phyloP scores from a whole-genome alignment of 164 flowering plant genomes.

The Tetrastigma voinierianum region DNA sequence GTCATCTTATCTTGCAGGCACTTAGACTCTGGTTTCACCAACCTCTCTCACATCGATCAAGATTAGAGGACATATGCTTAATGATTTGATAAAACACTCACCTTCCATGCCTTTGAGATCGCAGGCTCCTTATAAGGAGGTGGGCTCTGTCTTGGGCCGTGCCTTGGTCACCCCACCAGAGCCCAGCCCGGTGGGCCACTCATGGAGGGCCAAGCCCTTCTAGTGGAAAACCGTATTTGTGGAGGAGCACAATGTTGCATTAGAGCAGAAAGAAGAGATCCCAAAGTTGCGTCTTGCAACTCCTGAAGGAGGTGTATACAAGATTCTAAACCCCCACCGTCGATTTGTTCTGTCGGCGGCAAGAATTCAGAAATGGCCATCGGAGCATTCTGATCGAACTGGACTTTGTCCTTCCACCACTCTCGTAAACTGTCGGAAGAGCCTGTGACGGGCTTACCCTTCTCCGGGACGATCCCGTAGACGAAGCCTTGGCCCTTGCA shows the following conservation, averaged over 20 bases:
- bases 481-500: slow-evolving; percentile 40
- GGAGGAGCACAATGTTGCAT: slow-evolving; percentile 48
- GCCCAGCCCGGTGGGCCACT: slow-evolving; percentile 43
- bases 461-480: slow-evolving; percentile 37
- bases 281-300: slow-evolving; percentile 39
- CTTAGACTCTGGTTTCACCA: slow-evolving; percentile 20
- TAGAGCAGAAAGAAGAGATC: slow-evolving; percentile 40
- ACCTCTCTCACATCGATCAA: slow-evolving; percentile 17
- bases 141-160: slow-evolving; percentile 21
- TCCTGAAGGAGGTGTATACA: slow-evolving; percentile 27
- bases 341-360: not conserved
- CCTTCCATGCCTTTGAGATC: slow-evolving; percentile 44
- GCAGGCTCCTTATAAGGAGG: slow-evolving; percentile 47
- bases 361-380: slow-evolving; percentile 21
- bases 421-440: slow-evolving; percentile 34
- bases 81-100: slow-evolving; percentile 34
- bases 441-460: slow-evolving; percentile 38
- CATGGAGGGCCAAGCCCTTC: slow-evolving; percentile 36
- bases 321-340: slow-evolving; percentile 8
- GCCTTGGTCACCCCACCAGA: slow-evolving; percentile 40
- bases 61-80: slow-evolving; percentile 35
- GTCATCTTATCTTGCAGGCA: slow-evolving; percentile 44
- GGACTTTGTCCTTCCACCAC: slow-evolving; percentile 45
- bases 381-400: slow-evolving; percentile 34
- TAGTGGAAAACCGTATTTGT: slow-evolving; percentile 34